Conservation (phyloP, 1,139 yeast genomes). For the Nadsonia commutata region DNA sequence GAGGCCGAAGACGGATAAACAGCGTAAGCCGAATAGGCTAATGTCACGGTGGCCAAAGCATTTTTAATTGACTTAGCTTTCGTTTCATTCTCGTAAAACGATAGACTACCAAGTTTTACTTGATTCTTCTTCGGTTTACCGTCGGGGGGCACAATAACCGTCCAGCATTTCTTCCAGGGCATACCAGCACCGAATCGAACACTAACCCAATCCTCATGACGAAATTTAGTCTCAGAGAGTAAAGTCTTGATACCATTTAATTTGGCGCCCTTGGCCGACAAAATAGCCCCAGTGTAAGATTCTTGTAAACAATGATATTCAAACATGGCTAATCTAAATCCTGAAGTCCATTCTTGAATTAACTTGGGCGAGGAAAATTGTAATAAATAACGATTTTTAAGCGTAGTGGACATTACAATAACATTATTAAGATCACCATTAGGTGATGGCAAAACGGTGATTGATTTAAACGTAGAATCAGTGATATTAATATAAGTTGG, state of each 20-base stretch:
- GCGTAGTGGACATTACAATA: constrained; percentile 75
- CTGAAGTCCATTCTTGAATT: constrained; percentile 54
- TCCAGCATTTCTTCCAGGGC: constrained; percentile 95
- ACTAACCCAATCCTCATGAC: constrained; percentile 88
- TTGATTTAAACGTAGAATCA: constrained; percentile 75
- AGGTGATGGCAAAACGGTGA: constrained; percentile 45
- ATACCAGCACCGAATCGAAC: constrained; percentile 92
- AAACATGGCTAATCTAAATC: constrained; percentile 62
- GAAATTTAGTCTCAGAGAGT: constrained; percentile 69
- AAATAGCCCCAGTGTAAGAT: constrained; percentile 87
- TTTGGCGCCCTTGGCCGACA: constrained; percentile 76
- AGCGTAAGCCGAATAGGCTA: constrained; percentile 69
- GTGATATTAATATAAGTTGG: constrained; percentile 88
- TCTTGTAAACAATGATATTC: constrained; percentile 78
- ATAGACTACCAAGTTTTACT: constrained; percentile 21
- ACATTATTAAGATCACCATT: constrained; percentile 59
- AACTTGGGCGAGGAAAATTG: constrained; percentile 41
- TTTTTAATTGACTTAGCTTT: constrained; percentile 40
- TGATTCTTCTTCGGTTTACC: constrained; percentile 24
- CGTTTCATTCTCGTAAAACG: constrained; percentile 25
- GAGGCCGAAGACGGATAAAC: constrained; percentile 78
- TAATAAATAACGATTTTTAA: constrained; percentile 70
- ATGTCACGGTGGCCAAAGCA: constrained; percentile 65
- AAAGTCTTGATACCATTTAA: constrained; percentile 77
- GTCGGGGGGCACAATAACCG: constrained; percentile 66